Base-by-base conservation (phyloP, 2,329 filamentous ascomycete species). In the Ophiostoma sp. region DNA sequence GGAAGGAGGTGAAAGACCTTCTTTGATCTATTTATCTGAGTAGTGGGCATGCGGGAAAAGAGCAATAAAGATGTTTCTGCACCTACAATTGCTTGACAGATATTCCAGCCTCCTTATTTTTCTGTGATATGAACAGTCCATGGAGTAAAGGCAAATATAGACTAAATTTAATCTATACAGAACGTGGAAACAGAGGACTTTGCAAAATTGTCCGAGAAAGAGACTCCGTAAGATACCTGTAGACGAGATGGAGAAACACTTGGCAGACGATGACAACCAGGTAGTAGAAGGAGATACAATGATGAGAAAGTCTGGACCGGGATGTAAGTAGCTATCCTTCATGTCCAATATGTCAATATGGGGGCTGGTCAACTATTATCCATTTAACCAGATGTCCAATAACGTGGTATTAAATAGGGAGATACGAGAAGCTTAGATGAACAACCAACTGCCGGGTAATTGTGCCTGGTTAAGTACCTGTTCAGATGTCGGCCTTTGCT, bases 71-170 rank as follows among this genome's bases (percentile, higher is more conserved):
- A 31, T 69, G 31, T 28, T 28, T 69, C 52, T 15, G 64, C 64
- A 2, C 0, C 6, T 19, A 55, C 11, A 57, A 69, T 22, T 69
- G 64, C 22, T 42, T 42, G 64, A 69, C 36, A 31, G 48, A 69
- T n/a, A 17, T 55, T 69, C 66, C 66, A 69, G 66, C 66, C 66
- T 55, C 48, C 7, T 39, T 39, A 8, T 33, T 69, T 69, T 69
- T 45, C 15, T 28, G 1, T n/a, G 12, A 28, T 66, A 11, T 17
- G 17, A 8, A 2, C 11, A 25, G 11, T 42, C 6, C 19, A 8
- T n/a, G 22, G 22, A 19, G 9, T 25, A 28, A 28, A 45, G 61
- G 22, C 36, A 45, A 28, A 66, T 42, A 66, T 42, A 66, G 59
- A 17, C 11, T n/a, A 7, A 9, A 42, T 17, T 45, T 15, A 31